Base-by-base conservation (phyloP, 306 rosid species). In the Citrullus amarus region DNA sequence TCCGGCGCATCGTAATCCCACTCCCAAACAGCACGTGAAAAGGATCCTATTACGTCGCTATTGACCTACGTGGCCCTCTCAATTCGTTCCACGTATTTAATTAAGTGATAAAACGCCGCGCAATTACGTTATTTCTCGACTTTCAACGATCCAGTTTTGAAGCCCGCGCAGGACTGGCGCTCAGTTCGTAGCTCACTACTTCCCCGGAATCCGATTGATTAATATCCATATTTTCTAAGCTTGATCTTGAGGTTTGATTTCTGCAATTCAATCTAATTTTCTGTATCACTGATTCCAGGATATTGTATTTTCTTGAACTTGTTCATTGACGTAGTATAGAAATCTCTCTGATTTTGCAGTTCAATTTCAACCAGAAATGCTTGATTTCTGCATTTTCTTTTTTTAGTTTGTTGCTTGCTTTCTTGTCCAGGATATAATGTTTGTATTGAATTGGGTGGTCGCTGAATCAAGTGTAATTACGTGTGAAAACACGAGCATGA, bases 31-130 rank as follows among this genome's bases (percentile, higher is more conserved):
- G 57, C 43, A 71, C 43, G 78, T 50, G 78, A 51, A 70, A 6
- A 72, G 18, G 60, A 72, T 72, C 77, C 59, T 48, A 25, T 72
- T 22, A 8, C n/a, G 77, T 72, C 59, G 77, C 60, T 28, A 4
- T 72, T 28, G 9, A 15, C 77, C 14, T 20, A 22, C 59, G 61
- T 73, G 78, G 78, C 78, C 25, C 78, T 30, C 44, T 32, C 41
- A 16, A 0, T 4, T 50, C 41, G 4, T 16, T 15, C 30, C 61
- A 73, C 46, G 62, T 9, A 14, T 71, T 20, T 20, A 46, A 5
- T 44, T 8, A 6, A 50, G 46, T 16, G 77, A 72, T 72, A 51
- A 72, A 72, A 28, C 44, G 58, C 75, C 75, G 75, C 75, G 76
- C 76, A 48, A 20, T 71, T 44, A 48, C 58, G 58, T 41, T 25